phyloP scores from a whole-genome alignment of 257 asterid species.

The Capsicum baccatum region DNA sequence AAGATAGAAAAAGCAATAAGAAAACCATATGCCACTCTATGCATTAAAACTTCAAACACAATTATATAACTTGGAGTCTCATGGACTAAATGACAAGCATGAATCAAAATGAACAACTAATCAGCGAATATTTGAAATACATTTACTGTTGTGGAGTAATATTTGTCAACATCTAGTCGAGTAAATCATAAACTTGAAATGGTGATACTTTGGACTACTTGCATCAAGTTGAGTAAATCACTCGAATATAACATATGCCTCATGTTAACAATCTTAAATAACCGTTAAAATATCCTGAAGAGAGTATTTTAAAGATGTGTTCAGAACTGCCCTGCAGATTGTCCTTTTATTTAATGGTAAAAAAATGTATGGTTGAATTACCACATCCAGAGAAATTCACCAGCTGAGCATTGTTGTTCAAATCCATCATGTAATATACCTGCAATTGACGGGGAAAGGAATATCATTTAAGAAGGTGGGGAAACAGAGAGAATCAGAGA shows the following conservation, averaged over 20 bases:
- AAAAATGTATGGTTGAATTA: slow-evolving; percentile 38
- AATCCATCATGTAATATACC: slow-evolving; percentile 92
- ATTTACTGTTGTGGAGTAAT: background rate
- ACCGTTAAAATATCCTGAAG: background rate
- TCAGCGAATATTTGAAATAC: background rate
- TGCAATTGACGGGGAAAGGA: slow-evolving; percentile 38
- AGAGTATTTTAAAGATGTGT: slow-evolving; percentile 21
- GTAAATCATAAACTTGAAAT: background rate
- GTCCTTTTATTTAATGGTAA: background rate
- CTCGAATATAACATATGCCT: background rate
- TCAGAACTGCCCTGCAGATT: slow-evolving; percentile 6
- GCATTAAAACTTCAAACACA: background rate
- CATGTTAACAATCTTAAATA: background rate
- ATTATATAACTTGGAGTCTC: background rate
- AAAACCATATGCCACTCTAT: background rate
- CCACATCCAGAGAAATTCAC: slow-evolving; percentile 98
- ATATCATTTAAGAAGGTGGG: background rate
- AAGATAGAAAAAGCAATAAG: background rate
- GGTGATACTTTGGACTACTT: background rate
- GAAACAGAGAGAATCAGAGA: slow-evolving; percentile 11
- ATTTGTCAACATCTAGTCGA: slow-evolving; percentile 1
- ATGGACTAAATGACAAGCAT: background rate
- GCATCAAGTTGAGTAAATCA: background rate
- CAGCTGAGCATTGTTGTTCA: slow-evolving; percentile 68
- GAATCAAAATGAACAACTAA: background rate